phyloP scores from a whole-genome alignment of 495 filamentous ascomycete species.

The Penicillium alfredii region DNA sequence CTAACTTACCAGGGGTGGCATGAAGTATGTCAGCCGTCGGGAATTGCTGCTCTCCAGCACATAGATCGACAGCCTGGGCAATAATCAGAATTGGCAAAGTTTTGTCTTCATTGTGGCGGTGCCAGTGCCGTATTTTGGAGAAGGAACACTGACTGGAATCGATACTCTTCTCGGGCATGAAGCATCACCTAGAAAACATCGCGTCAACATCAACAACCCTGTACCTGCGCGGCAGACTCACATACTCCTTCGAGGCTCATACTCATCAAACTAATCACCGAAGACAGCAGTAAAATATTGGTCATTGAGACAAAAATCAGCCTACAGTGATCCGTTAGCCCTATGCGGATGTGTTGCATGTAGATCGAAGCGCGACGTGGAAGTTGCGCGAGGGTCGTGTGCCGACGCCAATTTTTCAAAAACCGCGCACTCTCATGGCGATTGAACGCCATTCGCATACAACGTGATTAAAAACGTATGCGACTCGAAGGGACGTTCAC shows the following conservation, averaged over 20 bases:
- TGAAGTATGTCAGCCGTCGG: constrained; percentile 75
- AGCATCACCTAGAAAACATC: constrained; percentile 52
- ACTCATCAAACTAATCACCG: constrained; percentile 83
- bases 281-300: constrained; percentile 87
- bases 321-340: constrained; percentile 30
- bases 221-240: constrained; percentile 6
- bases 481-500: constrained; percentile 16
- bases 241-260: constrained; percentile 83
- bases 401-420: background rate
- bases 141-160: constrained; percentile 77
- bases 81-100: too few species aligned
- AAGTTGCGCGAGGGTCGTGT: constrained; percentile 13
- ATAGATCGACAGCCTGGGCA: constrained; percentile 52
- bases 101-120: too few species aligned
- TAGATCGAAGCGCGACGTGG: too few species aligned
- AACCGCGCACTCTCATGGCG: constrained; percentile 5
- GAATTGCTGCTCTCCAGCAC: constrained; percentile 72
- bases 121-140: too few species aligned
- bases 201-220: background rate
- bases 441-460: constrained; percentile 8
- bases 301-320: constrained; percentile 78
- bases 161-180: constrained; percentile 67
- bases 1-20: constrained; percentile 53
- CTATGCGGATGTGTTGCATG: too few species aligned
- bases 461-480: constrained; percentile 38